phyloP scores from a whole-genome alignment of 1,139 yeast species.

The Scheffersomyces parashehatae region DNA sequence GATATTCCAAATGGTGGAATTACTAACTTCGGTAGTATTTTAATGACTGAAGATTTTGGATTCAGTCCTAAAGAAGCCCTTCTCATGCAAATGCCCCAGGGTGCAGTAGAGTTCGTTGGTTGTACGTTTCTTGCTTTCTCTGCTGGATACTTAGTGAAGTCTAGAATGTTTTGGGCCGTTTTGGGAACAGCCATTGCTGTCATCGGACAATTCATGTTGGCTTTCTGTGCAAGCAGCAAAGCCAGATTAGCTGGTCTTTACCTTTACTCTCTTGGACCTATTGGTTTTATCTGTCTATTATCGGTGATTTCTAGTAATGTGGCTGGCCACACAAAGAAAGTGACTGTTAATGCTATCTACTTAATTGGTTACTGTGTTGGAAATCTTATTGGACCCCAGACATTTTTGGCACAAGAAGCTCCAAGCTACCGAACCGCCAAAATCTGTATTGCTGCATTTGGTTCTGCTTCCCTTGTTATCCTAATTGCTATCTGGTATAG shows the following conservation, averaged over 20 bases:
- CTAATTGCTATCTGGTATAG: slow-evolving; percentile 28
- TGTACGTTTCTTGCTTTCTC: slow-evolving; percentile 29
- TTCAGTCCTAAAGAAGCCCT: slow-evolving; percentile 37
- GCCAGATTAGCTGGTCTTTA: slow-evolving; percentile 12
- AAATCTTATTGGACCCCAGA: slow-evolving; percentile 71
- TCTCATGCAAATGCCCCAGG: slow-evolving; percentile 37
- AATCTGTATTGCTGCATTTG: slow-evolving; percentile 45
- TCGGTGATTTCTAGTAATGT: slow-evolving; percentile 56
- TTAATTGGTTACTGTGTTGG: slow-evolving; percentile 69
- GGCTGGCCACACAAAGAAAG: slow-evolving; percentile 71
- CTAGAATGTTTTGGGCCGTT: slow-evolving; percentile 45
- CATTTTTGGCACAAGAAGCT: slow-evolving; percentile 53
- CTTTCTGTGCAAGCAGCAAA: slow-evolving; percentile 32
- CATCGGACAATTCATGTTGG: slow-evolving; percentile 48
- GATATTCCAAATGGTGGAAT: slow-evolving; percentile 57
- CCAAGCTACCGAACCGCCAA: slow-evolving; percentile 55
- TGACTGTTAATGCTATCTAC: slow-evolving; percentile 57
- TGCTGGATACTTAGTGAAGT: slow-evolving; percentile 6
- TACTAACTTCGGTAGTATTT: slow-evolving; percentile 50
- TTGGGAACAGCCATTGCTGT: slow-evolving; percentile 36
- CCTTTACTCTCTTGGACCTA: slow-evolving; percentile 24
- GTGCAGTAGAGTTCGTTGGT: slow-evolving; percentile 42
- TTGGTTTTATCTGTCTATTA: slow-evolving; percentile 50
- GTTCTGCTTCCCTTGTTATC: slow-evolving; percentile 27
- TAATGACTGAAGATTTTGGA: slow-evolving; percentile 47